A percentile compares a stretch with the other conserved stretches of the same genome.
These are phyloP conservation scores for Sporisorium exsertum DNA, from an alignment of 1,284 basidiomycete species.

Conservation along the genomic window DNA sequence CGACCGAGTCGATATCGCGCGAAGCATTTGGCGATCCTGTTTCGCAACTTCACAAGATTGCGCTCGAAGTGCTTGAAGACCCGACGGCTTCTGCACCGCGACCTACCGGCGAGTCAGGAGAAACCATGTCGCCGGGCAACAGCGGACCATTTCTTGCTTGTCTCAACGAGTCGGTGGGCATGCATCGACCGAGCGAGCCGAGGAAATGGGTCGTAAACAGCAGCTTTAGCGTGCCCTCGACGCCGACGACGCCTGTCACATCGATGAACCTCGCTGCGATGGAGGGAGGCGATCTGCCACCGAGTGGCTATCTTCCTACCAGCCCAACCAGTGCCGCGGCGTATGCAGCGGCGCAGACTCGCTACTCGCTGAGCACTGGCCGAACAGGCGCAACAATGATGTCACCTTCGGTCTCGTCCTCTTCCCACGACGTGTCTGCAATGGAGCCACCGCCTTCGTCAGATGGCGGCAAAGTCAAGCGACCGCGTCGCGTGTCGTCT, in stretches of 20 bases:
- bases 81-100: slow-evolving; percentile 34
- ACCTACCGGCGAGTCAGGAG: slow-evolving; percentile 34
- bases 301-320: slow-evolving; percentile 20
- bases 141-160: slow-evolving; percentile 64
- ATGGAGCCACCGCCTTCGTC: slow-evolving; percentile 57
- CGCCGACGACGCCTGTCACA: slow-evolving; percentile 60
- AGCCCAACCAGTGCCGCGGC: slow-evolving; percentile 47
- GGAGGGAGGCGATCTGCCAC: slow-evolving; percentile 21
- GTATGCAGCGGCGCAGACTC: slow-evolving; percentile 62
- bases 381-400: slow-evolving; percentile 27
- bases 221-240: slow-evolving; percentile 50
- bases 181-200: slow-evolving; percentile 58
- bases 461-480: slow-evolving; percentile 65
- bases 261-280: slow-evolving; percentile 53
- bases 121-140: slow-evolving; percentile 43
- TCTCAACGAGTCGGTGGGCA: slow-evolving; percentile 61
- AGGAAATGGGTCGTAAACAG: slow-evolving; percentile 54
- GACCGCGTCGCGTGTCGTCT: slow-evolving; percentile 61
- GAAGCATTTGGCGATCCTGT: slow-evolving; percentile 93
- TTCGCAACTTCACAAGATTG: slow-evolving; percentile 84
- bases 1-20: slow-evolving; percentile 75
- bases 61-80: slow-evolving; percentile 62
- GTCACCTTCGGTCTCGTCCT: slow-evolving; percentile 37
- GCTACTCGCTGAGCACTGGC: slow-evolving; percentile 35
- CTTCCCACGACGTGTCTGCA: slow-evolving; percentile 33